Conservation (phyloP, 768 basidiomycete species). For the Xerocomellus intermedius region DNA sequence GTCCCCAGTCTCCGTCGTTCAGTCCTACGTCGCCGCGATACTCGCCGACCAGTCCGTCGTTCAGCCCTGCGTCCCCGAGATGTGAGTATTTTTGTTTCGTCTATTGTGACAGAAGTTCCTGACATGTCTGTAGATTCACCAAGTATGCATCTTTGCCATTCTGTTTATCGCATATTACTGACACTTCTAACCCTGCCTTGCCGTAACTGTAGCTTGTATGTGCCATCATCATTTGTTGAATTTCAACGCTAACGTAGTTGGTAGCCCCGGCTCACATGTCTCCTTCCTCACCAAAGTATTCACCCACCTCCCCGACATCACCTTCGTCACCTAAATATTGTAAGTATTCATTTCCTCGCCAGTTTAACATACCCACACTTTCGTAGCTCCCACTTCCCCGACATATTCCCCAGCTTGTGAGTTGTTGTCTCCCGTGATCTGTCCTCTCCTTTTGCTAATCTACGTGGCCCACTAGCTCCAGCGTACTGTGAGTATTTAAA, state of each 20-base stretch:
- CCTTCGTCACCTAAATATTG: constrained; percentile 93
- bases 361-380: constrained; percentile 10
- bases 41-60: constrained; percentile 87
- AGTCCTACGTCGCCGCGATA: constrained; percentile 88
- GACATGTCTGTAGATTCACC: constrained; percentile 60
- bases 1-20: constrained; percentile 88
- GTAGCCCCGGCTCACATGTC: constrained; percentile 80
- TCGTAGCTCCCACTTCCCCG: constrained; percentile 78
- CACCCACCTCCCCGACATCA: constrained; percentile 89
- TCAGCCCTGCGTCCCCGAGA: constrained; percentile 90
- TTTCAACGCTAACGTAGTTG: constrained; percentile 8
- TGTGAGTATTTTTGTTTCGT: constrained; percentile 48
- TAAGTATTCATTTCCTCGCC: constrained; percentile 37
- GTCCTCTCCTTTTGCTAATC: constrained; percentile 3
- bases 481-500: constrained; percentile 63
- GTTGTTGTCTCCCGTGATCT: constrained; percentile 39
- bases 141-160: constrained; percentile 49
- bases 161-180: constrained; percentile 22
- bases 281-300: constrained; percentile 89
- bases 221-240: constrained; percentile 12
- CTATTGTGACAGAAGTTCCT: not conserved
- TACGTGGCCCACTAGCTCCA: constrained; percentile 48
- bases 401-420: constrained; percentile 86
- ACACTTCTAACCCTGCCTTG: constrained; percentile 4
- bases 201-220: constrained; percentile 57